Evolutionary conservation across 345 rosid species (phyloP), one percentile per base, ranked within the genome.

Genomic region (Zanthoxylum bungeanum): DNA sequence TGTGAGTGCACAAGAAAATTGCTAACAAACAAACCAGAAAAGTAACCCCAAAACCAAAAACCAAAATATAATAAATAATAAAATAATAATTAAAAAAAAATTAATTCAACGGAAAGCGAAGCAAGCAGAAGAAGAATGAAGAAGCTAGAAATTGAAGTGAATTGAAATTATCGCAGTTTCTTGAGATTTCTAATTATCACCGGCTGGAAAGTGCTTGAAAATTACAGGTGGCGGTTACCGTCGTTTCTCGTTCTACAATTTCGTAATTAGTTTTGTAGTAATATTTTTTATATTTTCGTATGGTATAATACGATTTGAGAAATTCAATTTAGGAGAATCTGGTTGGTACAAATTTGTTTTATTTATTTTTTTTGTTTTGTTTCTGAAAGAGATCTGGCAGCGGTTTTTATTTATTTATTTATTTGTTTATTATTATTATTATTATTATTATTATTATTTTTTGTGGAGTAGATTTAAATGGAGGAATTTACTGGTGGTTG

Each of bases 131-230:
- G 76, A 69, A 30, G 66, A 7, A 62, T 31, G 76, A 69, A 30
- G 66, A 7, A 70, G 80, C 70, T 76, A 49, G 71, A 47, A 70
- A 19, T 42, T 4, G 70, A 66, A 66, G 4, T 12, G 33, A 28
- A 56, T 30, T 14, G 36, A 34, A 44, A 14, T 62, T 37, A 22
- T 39, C 2, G 11, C 30, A 39, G 14, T 62, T 17, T 62, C 31
- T 19, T 12, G 42, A 50, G 34, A 16, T n/a, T 22, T 30, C 24
- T 8, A 22, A 55, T 37, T 21, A n/a, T 37, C 16, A 24, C 61
- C 62, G 61, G 62, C 34, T 9, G 50, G 28, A 64, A 40, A 44
- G 28, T 37, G 53, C 39, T 4, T 5, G 16, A 47, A 27, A 55
- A 55, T 40, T 9, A 56, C 50, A 55, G 50, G 50, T 68, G 50